Conservation (phyloP, 176 grass and related monocot species). For the Aegilops longissima region DNA sequence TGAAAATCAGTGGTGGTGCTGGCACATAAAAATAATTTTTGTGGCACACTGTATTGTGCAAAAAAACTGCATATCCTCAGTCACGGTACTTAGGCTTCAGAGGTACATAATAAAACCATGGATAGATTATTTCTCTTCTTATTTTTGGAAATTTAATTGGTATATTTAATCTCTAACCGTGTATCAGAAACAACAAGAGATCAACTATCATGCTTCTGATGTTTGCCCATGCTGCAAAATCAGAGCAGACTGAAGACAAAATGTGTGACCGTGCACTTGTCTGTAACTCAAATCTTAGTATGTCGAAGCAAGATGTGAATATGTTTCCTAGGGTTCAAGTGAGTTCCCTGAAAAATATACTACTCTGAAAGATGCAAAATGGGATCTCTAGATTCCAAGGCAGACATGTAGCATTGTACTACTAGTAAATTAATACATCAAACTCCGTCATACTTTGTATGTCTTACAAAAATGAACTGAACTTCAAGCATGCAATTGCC, state of each 20-base stretch:
- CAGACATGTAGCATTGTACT: background rate
- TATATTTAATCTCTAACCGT: background rate
- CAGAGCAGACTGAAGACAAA: too few species aligned
- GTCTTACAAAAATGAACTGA: background rate
- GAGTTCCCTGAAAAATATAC: too few species aligned
- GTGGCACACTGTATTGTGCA: background rate
- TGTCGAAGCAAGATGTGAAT: too few species aligned
- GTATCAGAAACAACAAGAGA: too few species aligned
- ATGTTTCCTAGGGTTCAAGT: too few species aligned
- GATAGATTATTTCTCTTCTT: too few species aligned
- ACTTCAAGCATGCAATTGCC: background rate
- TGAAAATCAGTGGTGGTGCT: background rate
- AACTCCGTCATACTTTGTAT: background rate
- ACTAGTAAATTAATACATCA: background rate
- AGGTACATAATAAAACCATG: background rate
- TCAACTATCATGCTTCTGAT: too few species aligned
- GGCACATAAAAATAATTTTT: background rate
- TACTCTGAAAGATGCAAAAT: too few species aligned
- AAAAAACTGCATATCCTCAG: background rate
- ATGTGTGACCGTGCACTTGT: too few species aligned
- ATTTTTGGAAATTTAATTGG: background rate
- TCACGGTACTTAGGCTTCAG: background rate
- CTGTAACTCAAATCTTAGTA: too few species aligned
- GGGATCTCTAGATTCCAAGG: background rate
- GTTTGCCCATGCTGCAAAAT: too few species aligned